Evolutionary conservation across 805 yeast species (phyloP).

Genomic region (Wickerhamomyces mucosus): DNA sequence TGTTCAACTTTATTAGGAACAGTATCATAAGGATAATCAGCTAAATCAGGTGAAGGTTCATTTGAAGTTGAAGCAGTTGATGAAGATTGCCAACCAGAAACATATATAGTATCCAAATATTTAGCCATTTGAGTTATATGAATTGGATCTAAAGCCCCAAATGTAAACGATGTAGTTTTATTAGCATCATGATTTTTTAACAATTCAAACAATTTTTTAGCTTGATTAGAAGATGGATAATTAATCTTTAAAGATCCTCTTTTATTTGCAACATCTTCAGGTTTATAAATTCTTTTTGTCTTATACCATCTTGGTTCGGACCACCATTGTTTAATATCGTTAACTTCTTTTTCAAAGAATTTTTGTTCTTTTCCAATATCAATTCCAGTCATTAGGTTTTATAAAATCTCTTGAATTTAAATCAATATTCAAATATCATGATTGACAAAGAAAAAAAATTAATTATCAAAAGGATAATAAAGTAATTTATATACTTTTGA

Average conservation of each 20-base stretch:
- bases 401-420: no score
- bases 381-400: no score
- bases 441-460: no score
- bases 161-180: constrained; percentile 76
- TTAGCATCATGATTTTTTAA: constrained; percentile 63
- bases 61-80: constrained; percentile 96
- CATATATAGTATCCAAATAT: constrained; percentile 85
- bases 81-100: constrained; percentile 98
- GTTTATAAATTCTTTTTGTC: constrained; percentile 79
- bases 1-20: constrained; percentile 98
- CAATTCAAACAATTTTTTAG: constrained; percentile 69
- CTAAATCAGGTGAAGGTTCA: constrained; percentile 97
- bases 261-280: constrained; percentile 83
- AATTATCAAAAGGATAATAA: no score
- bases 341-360: constrained; percentile 39
- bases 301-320: constrained; percentile 81
- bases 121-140: constrained; percentile 96
- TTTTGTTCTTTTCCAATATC: constrained; percentile 15
- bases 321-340: constrained; percentile 86
- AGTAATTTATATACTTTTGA: no score
- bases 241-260: constrained; percentile 70
- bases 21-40: constrained; percentile 97
- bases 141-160: constrained; percentile 94
- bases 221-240: constrained; percentile 71
- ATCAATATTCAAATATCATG: constrained; percentile 3